These are phyloP conservation scores for Colletotrichum filicis DNA, from an alignment of 2,329 filamentous ascomycete genomes.

Conservation along the genomic window DNA sequence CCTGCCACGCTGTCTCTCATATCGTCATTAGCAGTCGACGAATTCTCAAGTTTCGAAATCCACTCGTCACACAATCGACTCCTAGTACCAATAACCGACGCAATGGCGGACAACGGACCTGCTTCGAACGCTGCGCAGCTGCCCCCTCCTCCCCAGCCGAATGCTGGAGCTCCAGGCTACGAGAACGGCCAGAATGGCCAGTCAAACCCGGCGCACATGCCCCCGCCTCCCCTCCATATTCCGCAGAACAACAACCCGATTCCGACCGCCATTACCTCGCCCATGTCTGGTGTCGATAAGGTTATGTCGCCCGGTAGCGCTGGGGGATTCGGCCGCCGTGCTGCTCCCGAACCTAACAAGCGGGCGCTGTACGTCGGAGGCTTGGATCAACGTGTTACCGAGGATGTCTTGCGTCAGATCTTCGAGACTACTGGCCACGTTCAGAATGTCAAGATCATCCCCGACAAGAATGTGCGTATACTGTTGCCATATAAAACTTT, in stretches of 20 bases:
- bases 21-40: constrained; percentile 23
- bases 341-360: constrained; percentile 98
- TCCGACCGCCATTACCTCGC: constrained; percentile 90
- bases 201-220: constrained; percentile 80
- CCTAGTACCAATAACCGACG: constrained; percentile 35
- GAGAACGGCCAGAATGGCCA: constrained; percentile 79
- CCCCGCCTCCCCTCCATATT: constrained; percentile 91
- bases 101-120: constrained; percentile 83
- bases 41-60: constrained; percentile 4
- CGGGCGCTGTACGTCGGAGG: constrained; percentile 95
- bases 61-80: constrained; percentile 11
- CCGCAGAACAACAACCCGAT: constrained; percentile 97
- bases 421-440: constrained; percentile 99
- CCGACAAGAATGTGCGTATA: constrained; percentile 94
- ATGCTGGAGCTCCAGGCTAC: constrained; percentile 79
- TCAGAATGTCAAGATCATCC: constrained; percentile 99
- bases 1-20: constrained; percentile 31
- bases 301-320: constrained; percentile 89
- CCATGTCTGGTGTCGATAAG: constrained; percentile 75
- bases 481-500: background rate
- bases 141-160: constrained; percentile 74
- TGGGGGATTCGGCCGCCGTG: constrained; percentile 84
- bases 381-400: constrained; percentile 92
- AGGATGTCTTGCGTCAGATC: constrained; percentile 96
- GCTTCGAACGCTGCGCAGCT: constrained; percentile 72